phyloP scores from a whole-genome alignment of 2,329 filamentous ascomycete genomes.

The Colletotrichum nymphaeae region DNA sequence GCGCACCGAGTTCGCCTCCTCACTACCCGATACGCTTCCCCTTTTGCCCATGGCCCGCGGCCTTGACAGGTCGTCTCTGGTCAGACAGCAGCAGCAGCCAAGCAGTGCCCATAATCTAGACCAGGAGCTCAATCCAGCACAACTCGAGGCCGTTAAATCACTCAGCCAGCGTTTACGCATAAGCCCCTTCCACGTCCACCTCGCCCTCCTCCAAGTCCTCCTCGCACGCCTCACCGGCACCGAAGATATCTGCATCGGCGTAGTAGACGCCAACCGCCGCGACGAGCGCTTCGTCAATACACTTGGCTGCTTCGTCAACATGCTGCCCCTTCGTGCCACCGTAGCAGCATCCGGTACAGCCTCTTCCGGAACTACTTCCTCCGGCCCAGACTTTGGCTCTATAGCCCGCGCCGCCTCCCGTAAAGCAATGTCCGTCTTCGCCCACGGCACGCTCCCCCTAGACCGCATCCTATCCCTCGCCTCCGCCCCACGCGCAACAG shows the following conservation, averaged over 20 bases:
- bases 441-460: conserved; percentile 58
- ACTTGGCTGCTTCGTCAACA: conserved; percentile 60
- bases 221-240: not conserved
- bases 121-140: not conserved
- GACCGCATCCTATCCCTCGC: conserved; percentile 59
- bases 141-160: not conserved
- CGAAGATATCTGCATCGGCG: conserved; percentile 57
- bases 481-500: conserved; percentile 49
- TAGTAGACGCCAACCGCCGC: conserved; percentile 58
- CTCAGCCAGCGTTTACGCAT: not conserved
- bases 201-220: conserved; percentile 47
- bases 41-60: not conserved
- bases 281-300: conserved; percentile 41
- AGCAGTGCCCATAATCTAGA: not conserved
- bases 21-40: not conserved
- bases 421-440: conserved; percentile 44
- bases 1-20: not conserved
- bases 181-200: conserved; percentile 56
- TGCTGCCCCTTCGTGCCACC: conserved; percentile 52
- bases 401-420: conserved; percentile 36
- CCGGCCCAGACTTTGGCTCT: conserved; percentile 43
- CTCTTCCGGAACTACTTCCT: no score
- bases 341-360: no score
- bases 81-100: not conserved
- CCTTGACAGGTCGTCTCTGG: not conserved